Conservation (phyloP, 23 red algal genomes). For the Gracilaria gracilis region DNA sequence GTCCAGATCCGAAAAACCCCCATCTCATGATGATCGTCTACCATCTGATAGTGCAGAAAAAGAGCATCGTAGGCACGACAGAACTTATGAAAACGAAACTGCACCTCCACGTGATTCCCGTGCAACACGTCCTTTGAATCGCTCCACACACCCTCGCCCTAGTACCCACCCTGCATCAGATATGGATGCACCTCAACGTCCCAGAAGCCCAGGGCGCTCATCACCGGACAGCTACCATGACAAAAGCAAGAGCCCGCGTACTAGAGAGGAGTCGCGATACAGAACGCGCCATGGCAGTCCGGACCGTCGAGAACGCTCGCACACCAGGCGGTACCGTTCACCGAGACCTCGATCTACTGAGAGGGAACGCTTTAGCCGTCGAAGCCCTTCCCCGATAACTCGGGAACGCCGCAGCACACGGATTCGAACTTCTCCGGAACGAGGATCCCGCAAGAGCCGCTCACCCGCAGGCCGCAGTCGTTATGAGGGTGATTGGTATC, state of each 20-base stretch:
- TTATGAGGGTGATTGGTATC: conserved; percentile 5
- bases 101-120: conserved; percentile 34
- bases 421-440: conserved; percentile 14
- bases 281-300: conserved; percentile 18
- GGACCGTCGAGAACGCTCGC: conserved; percentile 26
- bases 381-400: conserved; percentile 15
- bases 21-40: conserved; percentile 35
- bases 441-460: conserved; percentile 31
- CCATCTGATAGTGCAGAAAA: conserved; percentile 47
- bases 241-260: conserved; percentile 16
- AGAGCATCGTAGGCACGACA: conserved; percentile 42
- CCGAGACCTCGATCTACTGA: conserved; percentile 24
- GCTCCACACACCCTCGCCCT: background rate
- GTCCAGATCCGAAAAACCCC: background rate
- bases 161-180: background rate
- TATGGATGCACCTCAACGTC: background rate
- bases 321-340: conserved; percentile 7
- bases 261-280: conserved; percentile 18
- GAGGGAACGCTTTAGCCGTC: conserved; percentile 31
- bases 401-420: conserved; percentile 18
- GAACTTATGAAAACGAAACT: conserved; percentile 42
- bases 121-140: conserved; percentile 25
- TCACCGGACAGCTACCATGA: conserved; percentile 2
- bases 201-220: conserved; percentile 16
- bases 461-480: conserved; percentile 20